Percentiles rank a stretch among this genome's conserved stretches.
These are phyloP conservation scores for Acanthamoeba lenticulata DNA, from an alignment of 208 protist genomes.

Conservation along the genomic window DNA sequence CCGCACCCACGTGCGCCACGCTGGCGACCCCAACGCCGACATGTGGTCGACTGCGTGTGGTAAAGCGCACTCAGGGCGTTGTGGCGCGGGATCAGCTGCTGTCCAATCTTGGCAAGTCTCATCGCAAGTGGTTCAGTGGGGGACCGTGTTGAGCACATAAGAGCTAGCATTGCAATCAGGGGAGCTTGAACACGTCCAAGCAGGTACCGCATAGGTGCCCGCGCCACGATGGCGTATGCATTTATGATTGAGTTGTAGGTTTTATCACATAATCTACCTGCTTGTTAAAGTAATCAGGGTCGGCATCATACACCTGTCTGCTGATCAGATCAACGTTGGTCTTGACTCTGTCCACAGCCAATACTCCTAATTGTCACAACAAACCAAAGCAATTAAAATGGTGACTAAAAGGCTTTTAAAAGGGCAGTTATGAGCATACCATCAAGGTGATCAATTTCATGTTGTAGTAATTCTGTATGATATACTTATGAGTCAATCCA, in stretches of 20 bases:
- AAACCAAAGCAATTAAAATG: background rate
- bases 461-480: slow-evolving; percentile 19
- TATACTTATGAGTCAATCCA: background rate
- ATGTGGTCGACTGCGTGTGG: background rate
- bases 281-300: background rate
- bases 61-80: background rate
- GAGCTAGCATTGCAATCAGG: too few relatives aligned
- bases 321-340: background rate
- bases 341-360: background rate
- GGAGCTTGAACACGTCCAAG: too few relatives aligned
- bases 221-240: too few relatives aligned
- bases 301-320: background rate
- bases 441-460: slow-evolving; percentile 57
- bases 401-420: background rate
- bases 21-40: background rate
- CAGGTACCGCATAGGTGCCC: too few relatives aligned
- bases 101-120: too few relatives aligned
- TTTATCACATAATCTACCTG: slow-evolving; percentile 57
- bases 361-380: background rate
- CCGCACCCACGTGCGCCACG: background rate
- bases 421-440: background rate
- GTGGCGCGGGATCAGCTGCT: background rate
- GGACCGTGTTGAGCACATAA: too few relatives aligned
- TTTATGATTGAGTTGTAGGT: too few relatives aligned
- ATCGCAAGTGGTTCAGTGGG: too few relatives aligned